Evolutionary conservation across 108 stramenopile species (phyloP), one percentile per base, ranked within the genome.

Genomic region (Cyclotella baltica): DNA sequence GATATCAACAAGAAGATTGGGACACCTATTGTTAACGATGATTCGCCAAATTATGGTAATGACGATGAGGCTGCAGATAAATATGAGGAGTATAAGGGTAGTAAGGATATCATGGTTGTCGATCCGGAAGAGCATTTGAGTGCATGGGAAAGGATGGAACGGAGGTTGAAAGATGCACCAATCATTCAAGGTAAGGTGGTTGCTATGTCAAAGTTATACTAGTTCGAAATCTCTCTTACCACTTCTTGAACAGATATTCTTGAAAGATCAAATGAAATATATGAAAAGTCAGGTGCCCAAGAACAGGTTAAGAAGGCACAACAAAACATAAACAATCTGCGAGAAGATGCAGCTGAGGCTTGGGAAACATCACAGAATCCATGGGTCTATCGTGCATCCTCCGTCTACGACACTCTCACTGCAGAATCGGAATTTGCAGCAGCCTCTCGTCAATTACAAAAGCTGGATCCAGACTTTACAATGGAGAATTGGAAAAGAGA

Each of bases 311-410:
- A 75, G 18, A 80, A 92, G 55, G 85, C 87, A 20, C 86, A 83
- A 53, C 77, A 93, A 74, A 86, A 83, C 40, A 74, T 94, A 16
- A 90, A 89, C 34, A 86, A 97, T 64, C 72, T 94, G 33, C 55
- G 61, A 11, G 93, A 96, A 73, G 97, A 98, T 73, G 97, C 93
- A 28, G 75, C 77, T 23, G 98, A 98, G 84, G 91, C 96, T 27
- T 98, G 97, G 98, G 98, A 99, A 76, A 99, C 98, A 59, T 95
- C 89, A 61, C 98, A 98, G 86, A 98, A 99, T 89, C 99, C 99
- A 13, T 91, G 98, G 87, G 97, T 99, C 13, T 99, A 99, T 77
- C 94, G 95, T 51, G 85, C 93, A 22, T 97, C 96, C 35, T 93
- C 92, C 28, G 94, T 96, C 33, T 98, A 95, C 77, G 99, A 99